phyloP scores from a whole-genome alignment of 176 grass and related monocot species.

The Echinochloa phyllopogon region DNA sequence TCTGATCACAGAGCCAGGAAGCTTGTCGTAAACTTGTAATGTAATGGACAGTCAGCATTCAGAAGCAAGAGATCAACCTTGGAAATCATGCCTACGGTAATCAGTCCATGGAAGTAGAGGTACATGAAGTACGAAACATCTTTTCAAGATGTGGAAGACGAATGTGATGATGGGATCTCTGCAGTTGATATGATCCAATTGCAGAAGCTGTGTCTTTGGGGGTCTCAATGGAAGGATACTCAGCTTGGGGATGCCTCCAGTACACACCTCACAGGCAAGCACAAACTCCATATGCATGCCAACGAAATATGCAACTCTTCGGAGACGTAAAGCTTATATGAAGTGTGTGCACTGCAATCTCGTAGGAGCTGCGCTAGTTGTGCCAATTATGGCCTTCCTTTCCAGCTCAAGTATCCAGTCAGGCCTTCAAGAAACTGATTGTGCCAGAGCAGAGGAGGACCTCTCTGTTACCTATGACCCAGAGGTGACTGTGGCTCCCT shows the following conservation, averaged over 20 bases:
- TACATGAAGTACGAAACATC: neutral
- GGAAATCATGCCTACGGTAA: neutral
- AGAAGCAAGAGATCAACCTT: neutral
- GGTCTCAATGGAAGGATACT: conserved; percentile 72
- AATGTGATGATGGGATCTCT: no score
- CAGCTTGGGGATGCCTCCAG: conserved; percentile 77
- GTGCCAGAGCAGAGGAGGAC: conserved; percentile 53
- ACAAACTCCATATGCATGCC: neutral
- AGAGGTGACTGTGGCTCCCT: conserved; percentile 73
- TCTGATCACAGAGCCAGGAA: neutral
- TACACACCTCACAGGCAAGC: conserved; percentile 79
- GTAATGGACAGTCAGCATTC: neutral
- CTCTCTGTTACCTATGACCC: conserved; percentile 65
- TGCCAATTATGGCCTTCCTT: conserved; percentile 74
- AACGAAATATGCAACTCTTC: conserved; percentile 15
- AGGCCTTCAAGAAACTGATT: conserved; percentile 60
- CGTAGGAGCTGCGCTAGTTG: conserved; percentile 67
- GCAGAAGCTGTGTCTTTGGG: conserved; percentile 63
- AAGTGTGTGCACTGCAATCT: conserved; percentile 50
- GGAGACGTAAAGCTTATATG: conserved; percentile 10
- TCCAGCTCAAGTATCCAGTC: conserved; percentile 54
- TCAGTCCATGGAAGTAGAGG: neutral
- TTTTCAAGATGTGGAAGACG: no score
- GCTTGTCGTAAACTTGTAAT: neutral
- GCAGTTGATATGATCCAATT: no score